These are phyloP conservation scores for Macroventuria anomochaeta DNA, from an alignment of 2,329 filamentous ascomycete genomes.

Conservation along the genomic window DNA sequence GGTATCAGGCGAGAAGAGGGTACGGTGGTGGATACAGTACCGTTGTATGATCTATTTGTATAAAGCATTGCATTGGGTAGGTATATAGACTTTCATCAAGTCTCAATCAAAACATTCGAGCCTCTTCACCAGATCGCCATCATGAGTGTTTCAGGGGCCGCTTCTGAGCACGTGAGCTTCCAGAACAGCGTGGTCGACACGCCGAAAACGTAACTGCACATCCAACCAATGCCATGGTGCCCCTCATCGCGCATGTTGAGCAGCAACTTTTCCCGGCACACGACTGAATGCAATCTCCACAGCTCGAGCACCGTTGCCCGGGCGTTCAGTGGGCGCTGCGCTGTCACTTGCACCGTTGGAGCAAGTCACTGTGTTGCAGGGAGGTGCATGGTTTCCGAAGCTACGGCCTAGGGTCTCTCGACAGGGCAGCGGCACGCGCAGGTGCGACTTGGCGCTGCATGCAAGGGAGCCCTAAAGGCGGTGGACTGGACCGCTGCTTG, in stretches of 20 bases:
- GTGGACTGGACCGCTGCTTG: constrained; percentile 14
- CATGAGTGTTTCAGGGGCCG: constrained; percentile 6
- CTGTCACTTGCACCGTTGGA: constrained; percentile 12
- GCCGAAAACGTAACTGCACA: constrained; percentile 17
- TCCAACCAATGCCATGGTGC: constrained; percentile 4
- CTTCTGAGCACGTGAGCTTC: constrained; percentile 9
- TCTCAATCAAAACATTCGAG: constrained; percentile 1
- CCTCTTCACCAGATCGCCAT: neutral
- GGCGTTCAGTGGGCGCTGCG: constrained; percentile 14
- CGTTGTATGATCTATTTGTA: constrained; percentile 41
- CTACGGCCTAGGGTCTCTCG: neutral
- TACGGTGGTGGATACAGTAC: constrained; percentile 48
- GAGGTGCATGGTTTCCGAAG: constrained; percentile 7
- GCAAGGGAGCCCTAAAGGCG: constrained; percentile 13
- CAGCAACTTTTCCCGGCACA: constrained; percentile 3
- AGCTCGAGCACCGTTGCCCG: constrained; percentile 10
- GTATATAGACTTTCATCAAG: constrained; percentile 5
- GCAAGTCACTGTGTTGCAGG: constrained; percentile 8
- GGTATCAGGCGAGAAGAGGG: constrained; percentile 53
- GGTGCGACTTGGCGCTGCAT: constrained; percentile 13
- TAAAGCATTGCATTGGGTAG: constrained; percentile 8
- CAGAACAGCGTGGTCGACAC: constrained; percentile 8
- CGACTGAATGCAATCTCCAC: constrained; percentile 8
- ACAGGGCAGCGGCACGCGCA: constrained; percentile 13
- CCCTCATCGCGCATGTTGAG: constrained; percentile 2